Percentiles rank a stretch among this genome's conserved stretches.
These are phyloP conservation scores for Aspergillus asperescens DNA, from an alignment of 495 filamentous ascomycete species.

Conservation along the genomic window DNA sequence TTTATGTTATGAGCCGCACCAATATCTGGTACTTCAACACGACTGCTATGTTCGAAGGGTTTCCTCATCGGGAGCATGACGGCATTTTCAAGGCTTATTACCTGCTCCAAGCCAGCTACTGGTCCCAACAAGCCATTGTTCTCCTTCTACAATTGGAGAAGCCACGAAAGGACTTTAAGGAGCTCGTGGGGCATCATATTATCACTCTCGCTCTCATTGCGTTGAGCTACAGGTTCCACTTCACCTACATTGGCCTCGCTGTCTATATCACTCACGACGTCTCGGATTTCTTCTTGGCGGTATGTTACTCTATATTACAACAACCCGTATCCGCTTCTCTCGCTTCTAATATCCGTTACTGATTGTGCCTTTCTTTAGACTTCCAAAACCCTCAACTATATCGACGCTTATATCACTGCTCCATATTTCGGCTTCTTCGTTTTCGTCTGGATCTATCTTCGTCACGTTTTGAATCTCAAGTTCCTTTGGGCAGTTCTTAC, in stretches of 20 bases:
- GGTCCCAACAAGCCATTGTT: constrained; percentile 93
- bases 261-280: constrained; percentile 98
- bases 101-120: constrained; percentile 90
- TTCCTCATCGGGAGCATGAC: constrained; percentile 82
- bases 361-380: constrained; percentile 47
- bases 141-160: constrained; percentile 86
- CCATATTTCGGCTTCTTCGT: constrained; percentile 88
- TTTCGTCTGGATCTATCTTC: constrained; percentile 81
- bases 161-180: constrained; percentile 92
- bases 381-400: constrained; percentile 90
- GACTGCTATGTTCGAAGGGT: constrained; percentile 81
- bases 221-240: constrained; percentile 94
- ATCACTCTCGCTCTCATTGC: constrained; percentile 85
- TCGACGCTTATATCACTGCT: constrained; percentile 67
- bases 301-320: constrained; percentile 56
- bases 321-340: background rate
- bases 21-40: constrained; percentile 99
- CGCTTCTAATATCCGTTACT: background rate
- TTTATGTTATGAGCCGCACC: constrained; percentile 87
- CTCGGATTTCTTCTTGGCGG: constrained; percentile 93
- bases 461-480: constrained; percentile 84
- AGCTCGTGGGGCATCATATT: constrained; percentile 90
- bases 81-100: constrained; percentile 95
- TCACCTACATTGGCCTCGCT: constrained; percentile 94
- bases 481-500: constrained; percentile 83